Percentiles rank a stretch among this genome's conserved stretches.
These are phyloP conservation scores for Berberis thunbergii DNA, from an alignment of 164 flowering plant genomes.

Conservation along the genomic window DNA sequence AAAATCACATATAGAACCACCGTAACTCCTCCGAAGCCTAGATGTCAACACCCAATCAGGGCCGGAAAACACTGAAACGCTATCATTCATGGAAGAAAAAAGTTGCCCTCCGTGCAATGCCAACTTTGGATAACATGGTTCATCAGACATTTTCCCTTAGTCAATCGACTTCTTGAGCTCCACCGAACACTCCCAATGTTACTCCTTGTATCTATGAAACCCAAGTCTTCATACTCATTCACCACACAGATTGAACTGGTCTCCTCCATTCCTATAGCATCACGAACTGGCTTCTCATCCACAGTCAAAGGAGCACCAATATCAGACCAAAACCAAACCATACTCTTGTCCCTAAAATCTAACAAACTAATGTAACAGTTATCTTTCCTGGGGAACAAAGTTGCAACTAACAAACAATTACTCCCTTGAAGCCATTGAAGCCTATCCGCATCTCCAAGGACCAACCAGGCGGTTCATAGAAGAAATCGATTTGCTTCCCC, in stretches of 20 bases:
- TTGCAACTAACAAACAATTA: conserved; percentile 70
- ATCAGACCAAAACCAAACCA: conserved; percentile 92
- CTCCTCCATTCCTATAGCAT: conserved; percentile 80
- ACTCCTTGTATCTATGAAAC: conserved; percentile 71
- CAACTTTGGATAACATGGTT: conserved; percentile 77
- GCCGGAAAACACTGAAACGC: conserved; percentile 68
- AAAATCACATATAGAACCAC: conserved; percentile 87
- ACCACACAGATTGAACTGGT: conserved; percentile 63
- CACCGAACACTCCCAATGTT: conserved; percentile 48
- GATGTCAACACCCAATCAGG: conserved; percentile 86
- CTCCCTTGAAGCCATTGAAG: conserved; percentile 65
- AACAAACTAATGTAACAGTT: conserved; percentile 78
- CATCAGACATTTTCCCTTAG: conserved; percentile 62
- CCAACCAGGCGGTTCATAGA: conserved; percentile 73
- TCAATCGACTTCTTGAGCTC: conserved; percentile 67
- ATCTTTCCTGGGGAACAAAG: conserved; percentile 76
- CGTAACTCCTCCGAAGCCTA: conserved; percentile 52
- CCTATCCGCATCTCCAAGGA: conserved; percentile 82
- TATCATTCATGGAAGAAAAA: conserved; percentile 80
- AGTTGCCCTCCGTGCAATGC: conserved; percentile 68
- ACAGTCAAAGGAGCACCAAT: conserved; percentile 26
- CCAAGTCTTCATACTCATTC: conserved; percentile 71
- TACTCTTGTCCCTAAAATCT: conserved; percentile 59
- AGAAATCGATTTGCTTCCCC: conserved; percentile 81
- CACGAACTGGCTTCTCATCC: conserved; percentile 70